A percentile compares a stretch with the other conserved stretches of the same genome.
Conservation (phyloP, 768 basidiomycete genomes). For the Rhodotorula paludigena region DNA sequence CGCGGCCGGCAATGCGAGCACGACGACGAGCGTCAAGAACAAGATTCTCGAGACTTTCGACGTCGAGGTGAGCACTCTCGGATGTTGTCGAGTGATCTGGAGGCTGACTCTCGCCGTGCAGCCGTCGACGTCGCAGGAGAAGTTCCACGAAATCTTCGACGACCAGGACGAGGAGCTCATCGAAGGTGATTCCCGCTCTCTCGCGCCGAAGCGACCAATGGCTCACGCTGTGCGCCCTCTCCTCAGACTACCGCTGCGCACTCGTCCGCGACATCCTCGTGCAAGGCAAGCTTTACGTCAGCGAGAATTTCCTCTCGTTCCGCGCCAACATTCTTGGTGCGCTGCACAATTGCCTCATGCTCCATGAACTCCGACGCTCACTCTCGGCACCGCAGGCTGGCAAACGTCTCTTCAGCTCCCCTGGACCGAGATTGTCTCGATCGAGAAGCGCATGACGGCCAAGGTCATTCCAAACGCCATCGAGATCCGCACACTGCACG, state of each 20-base stretch:
- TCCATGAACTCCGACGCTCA: neutral
- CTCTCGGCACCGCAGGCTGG: neutral
- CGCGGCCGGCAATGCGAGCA: constrained; percentile 5
- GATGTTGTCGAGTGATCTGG: neutral
- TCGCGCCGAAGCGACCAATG: no score
- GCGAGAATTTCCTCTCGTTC: constrained; percentile 22
- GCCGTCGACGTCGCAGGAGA: constrained; percentile 60
- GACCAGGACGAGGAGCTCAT: constrained; percentile 91
- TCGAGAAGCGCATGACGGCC: constrained; percentile 96
- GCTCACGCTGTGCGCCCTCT: no score
- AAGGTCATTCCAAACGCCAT: constrained; percentile 96
- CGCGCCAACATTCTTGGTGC: constrained; percentile 30
- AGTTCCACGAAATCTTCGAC: constrained; percentile 88
- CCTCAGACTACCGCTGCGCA: constrained; percentile 29
- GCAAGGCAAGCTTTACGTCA: constrained; percentile 23
- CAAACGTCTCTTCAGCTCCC: constrained; percentile 80
- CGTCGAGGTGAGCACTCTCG: constrained; percentile 8
- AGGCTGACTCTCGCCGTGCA: neutral
- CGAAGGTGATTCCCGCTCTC: constrained; percentile 59
- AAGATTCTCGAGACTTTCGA: constrained; percentile 24
- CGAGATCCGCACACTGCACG: constrained; percentile 53
- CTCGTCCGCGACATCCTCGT: constrained; percentile 24
- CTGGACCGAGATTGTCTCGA: constrained; percentile 72
- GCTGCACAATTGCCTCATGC: neutral
- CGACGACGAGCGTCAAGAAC: constrained; percentile 28